Evolutionary conservation across 2,329 filamentous ascomycete genomes (phyloP).

Genomic region (Pseudocercospora musae): DNA sequence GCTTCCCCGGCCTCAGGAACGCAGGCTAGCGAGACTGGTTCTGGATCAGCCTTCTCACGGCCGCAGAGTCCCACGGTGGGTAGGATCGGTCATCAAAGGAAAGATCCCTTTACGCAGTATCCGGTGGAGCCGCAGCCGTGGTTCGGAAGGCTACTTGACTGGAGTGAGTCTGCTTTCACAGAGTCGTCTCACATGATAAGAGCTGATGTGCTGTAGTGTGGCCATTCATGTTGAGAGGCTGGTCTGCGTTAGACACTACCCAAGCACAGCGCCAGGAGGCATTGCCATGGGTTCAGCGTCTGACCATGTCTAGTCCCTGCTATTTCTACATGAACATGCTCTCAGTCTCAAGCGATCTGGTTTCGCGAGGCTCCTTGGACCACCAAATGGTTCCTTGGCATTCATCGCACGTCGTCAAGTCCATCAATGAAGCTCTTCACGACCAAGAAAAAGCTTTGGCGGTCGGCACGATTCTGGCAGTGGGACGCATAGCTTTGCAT

Average conservation of each 20-base stretch:
- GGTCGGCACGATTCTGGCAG: constrained; percentile 15
- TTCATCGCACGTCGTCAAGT: constrained; percentile 2
- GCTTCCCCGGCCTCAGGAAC: not conserved
- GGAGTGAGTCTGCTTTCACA: not conserved
- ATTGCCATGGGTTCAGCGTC: constrained; percentile 15
- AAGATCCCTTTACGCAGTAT: constrained; percentile 10
- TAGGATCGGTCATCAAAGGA: not conserved
- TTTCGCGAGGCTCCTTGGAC: constrained; percentile 6
- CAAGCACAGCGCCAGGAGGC: constrained; percentile 5
- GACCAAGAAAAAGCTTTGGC: constrained; percentile 3
- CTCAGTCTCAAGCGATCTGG: constrained; percentile 11
- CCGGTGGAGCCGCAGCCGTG: constrained; percentile 12
- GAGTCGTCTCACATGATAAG: not conserved
- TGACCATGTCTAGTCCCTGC: constrained; percentile 9
- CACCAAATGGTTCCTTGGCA: constrained; percentile 10
- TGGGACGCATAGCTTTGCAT: constrained; percentile 15
- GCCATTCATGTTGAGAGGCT: constrained; percentile 14
- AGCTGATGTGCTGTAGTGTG: constrained; percentile 6
- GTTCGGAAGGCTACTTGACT: constrained; percentile 8
- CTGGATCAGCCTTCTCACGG: not conserved
- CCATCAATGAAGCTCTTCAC: constrained; percentile 14
- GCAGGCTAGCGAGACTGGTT: not conserved
- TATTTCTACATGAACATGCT: constrained; percentile 22
- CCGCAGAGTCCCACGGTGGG: not conserved
- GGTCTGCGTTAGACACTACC: not conserved